Evolutionary conservation across 2,329 filamentous ascomycete species (phyloP), one percentile per base, ranked within the genome.

Genomic region (Cercospora sp.): DNA sequence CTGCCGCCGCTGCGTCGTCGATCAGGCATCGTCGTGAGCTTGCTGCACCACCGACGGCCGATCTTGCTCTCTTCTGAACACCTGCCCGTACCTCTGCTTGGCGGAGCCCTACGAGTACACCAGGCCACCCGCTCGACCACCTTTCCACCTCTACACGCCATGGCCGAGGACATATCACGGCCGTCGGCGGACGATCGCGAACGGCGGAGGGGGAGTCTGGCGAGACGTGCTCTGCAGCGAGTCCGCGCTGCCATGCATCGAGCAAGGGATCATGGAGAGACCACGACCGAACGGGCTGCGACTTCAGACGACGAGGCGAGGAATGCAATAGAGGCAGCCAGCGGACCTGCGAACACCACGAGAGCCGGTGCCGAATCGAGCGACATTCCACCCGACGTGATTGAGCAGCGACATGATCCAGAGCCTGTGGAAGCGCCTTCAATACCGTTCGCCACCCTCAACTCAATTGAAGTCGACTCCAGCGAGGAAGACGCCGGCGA

Each of bases 241-340:
- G 65, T 75, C 59, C 70, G 69, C 51, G 68, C 65, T 36, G 72
- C 67, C 31, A 71, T 75, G 69, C 68, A 70, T 64, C 69, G 45
- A 51, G 45, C 45, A 51, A 51, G 45, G 45, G 45, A 51, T 51
- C 45, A 20, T 13, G 45, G 45, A 23, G 45, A 26, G 45, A 23
- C 18, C 20, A 51, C 45, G 45, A 51, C 45, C 4, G 45, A 51
- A 23, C 45, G 45, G 45, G 20, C 45, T 23, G 45, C 36, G 16
- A n/a, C 20, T 51, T 51, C 45, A 48, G 31, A 33, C 40, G 60
- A 60, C 62, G 68, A 69, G 60, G 28, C 42, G 45, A 58, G 55
- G 64, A 45, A 65, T 58, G 58, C 61, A 6, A 18, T 55, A 12
- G 51, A 31, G 55, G 58, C 51, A 23, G 51, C 18, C 12, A 40